These are phyloP conservation scores for Yamadazyma kitorensis DNA, from an alignment of 805 yeast genomes.

Conservation along the genomic window DNA sequence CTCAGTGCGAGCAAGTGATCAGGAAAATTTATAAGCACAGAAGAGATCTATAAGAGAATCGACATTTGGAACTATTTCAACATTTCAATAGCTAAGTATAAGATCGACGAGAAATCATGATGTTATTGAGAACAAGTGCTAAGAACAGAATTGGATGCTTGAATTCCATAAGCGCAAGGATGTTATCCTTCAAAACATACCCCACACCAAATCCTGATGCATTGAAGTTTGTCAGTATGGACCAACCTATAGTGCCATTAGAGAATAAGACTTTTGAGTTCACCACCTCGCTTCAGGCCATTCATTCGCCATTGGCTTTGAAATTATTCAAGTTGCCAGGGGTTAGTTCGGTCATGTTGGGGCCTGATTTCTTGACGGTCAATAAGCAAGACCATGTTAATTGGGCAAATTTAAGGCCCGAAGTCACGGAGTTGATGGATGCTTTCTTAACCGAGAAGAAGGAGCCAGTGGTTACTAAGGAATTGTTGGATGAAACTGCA, in stretches of 20 bases:
- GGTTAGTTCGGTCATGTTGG: slow-evolving; percentile 70
- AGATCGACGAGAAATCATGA: too few species aligned
- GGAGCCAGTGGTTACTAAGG: slow-evolving; percentile 41
- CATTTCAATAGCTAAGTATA: too few species aligned
- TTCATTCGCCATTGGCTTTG: slow-evolving; percentile 62
- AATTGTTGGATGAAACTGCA: slow-evolving; percentile 37
- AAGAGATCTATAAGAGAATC: too few species aligned
- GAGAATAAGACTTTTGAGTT: slow-evolving; percentile 50
- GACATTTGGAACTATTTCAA: too few species aligned
- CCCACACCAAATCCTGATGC: slow-evolving; percentile 79
- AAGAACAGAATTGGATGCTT: too few species aligned
- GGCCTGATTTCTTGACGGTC: slow-evolving; percentile 69
- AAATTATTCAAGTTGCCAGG: slow-evolving; percentile 59
- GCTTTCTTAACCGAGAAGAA: slow-evolving; percentile 35
- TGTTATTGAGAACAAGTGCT: too few species aligned
- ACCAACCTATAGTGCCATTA: slow-evolving; percentile 45
- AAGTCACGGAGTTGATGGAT: slow-evolving; percentile 64
- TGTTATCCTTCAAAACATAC: slow-evolving; percentile 41
- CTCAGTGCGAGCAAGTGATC: too few species aligned
- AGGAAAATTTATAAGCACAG: slow-evolving; percentile 6
- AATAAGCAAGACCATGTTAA: slow-evolving; percentile 59
- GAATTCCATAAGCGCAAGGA: too few species aligned
- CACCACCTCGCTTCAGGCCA: slow-evolving; percentile 51
- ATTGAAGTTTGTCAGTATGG: slow-evolving; percentile 57
- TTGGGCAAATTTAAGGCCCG: slow-evolving; percentile 58